Conservation (phyloP, 345 rosid species). For the Citrus medica region DNA sequence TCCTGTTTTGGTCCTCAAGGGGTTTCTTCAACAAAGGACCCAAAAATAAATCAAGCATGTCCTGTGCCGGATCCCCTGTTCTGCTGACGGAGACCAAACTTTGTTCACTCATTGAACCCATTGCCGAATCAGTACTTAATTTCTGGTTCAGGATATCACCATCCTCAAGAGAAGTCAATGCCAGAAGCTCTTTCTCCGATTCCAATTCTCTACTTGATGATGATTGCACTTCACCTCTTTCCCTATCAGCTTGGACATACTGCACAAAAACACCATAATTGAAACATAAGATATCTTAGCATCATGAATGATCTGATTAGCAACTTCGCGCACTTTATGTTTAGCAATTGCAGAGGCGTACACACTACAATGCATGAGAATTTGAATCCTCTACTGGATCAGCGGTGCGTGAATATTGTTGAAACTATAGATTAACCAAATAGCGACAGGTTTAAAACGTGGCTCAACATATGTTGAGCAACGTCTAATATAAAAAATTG, state of each 20-base stretch:
- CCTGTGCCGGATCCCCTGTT: conserved; percentile 46
- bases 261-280: conserved; percentile 20
- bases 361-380: too few species aligned
- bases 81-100: conserved; percentile 1
- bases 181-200: conserved; percentile 4
- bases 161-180: neutral
- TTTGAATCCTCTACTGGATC: too few species aligned
- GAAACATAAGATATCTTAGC: neutral
- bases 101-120: conserved; percentile 8
- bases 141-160: conserved; percentile 6
- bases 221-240: conserved; percentile 5
- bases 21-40: conserved; percentile 56
- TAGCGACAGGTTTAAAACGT: too few species aligned
- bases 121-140: conserved; percentile 4
- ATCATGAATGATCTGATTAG: neutral
- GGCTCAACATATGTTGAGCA: too few species aligned
- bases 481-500: neutral
- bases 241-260: conserved; percentile 35
- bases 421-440: neutral
- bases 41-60: conserved; percentile 54
- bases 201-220: conserved; percentile 5
- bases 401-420: neutral
- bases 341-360: too few species aligned
- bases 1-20: conserved; percentile 16
- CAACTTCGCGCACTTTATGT: too few species aligned